Evolutionary conservation across 306 rosid genomes (phyloP).

Genomic region (Rosa persica): DNA sequence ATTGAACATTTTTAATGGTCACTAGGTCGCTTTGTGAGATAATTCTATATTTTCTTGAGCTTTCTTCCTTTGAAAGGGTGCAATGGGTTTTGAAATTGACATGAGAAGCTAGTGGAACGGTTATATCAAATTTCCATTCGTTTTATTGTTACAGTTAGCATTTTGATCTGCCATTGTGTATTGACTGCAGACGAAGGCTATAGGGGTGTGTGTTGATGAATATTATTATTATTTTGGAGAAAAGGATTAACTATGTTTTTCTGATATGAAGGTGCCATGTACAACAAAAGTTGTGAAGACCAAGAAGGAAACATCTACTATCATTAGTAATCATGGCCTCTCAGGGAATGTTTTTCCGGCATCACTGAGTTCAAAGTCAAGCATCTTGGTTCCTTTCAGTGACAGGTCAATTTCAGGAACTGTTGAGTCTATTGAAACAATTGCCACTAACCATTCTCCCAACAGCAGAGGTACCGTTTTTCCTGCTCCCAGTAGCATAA

Average conservation of each 20-base stretch:
- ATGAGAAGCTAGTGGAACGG: background rate
- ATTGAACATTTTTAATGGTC: background rate
- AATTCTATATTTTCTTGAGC: background rate
- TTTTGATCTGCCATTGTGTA: conserved; percentile 7
- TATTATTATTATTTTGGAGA: background rate
- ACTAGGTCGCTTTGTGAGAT: background rate
- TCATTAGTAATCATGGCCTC: conserved; percentile 22
- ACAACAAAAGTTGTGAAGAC: conserved; percentile 43
- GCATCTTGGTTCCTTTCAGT: conserved; percentile 22
- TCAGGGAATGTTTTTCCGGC: conserved; percentile 23
- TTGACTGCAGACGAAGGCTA: conserved; percentile 1
- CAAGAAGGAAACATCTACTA: conserved; percentile 36
- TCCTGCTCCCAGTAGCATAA: conserved; percentile 22
- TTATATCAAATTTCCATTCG: background rate
- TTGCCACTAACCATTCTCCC: conserved; percentile 23
- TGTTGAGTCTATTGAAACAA: conserved; percentile 23
- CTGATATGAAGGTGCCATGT: conserved; percentile 52
- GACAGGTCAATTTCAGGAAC: conserved; percentile 16
- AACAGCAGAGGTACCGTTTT: conserved; percentile 16
- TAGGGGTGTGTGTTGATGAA: background rate
- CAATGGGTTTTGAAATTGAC: background rate
- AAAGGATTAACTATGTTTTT: conserved; percentile 3
- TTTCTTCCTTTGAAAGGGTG: background rate
- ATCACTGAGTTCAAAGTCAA: conserved; percentile 38
- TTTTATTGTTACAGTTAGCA: background rate